These are phyloP conservation scores for Ceratobasidium sp. DNA, from an alignment of 1,284 basidiomycete genomes.

Conservation along the genomic window DNA sequence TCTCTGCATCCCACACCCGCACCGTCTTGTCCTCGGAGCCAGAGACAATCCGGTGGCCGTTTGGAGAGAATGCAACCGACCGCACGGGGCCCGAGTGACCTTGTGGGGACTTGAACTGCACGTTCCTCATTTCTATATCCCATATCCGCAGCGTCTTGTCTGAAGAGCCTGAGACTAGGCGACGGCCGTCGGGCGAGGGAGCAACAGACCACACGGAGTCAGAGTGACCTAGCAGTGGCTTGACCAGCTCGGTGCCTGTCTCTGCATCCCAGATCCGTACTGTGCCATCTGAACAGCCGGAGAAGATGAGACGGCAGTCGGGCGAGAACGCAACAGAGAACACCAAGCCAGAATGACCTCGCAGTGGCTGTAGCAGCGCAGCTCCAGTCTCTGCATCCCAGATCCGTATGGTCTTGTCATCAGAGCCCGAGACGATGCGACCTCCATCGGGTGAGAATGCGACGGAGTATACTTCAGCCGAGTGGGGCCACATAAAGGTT, in stretches of 20 bases:
- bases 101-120: no score
- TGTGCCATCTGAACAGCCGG: constrained; percentile 20
- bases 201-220: constrained; percentile 6
- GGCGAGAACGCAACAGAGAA: no score
- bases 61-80: background rate
- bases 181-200: background rate
- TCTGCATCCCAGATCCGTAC: constrained; percentile 39
- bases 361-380: no score
- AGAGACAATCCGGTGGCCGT: background rate
- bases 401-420: constrained; percentile 17
- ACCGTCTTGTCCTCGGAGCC: no score
- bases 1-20: no score
- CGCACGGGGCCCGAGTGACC: no score
- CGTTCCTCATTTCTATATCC: background rate
- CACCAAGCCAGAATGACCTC: no score
- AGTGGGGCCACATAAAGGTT: no score
- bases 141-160: constrained; percentile 20
- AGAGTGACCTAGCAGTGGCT: constrained; percentile 40
- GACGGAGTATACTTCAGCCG: no score
- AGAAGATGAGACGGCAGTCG: constrained; percentile 15
- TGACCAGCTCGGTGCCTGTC: background rate
- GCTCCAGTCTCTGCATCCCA: no score
- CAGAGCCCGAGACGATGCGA: constrained; percentile 2
- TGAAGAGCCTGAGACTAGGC: background rate
- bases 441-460: no score